phyloP scores from a whole-genome alignment of 495 filamentous ascomycete species.

The Trichoderma erinaceum region DNA sequence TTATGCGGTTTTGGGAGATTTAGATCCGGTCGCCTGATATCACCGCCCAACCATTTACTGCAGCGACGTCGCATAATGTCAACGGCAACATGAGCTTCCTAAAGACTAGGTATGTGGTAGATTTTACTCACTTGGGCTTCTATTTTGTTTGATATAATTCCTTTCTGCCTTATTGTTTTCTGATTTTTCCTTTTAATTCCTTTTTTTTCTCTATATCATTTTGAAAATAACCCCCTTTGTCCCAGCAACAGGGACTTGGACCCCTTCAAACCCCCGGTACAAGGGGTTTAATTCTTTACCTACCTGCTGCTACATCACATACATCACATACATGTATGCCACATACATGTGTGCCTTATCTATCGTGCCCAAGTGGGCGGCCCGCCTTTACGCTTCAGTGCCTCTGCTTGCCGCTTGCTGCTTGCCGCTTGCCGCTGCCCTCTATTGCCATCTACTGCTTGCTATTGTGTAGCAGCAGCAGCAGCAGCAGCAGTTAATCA shows the following conservation, averaged over 20 bases:
- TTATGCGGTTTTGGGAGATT: background rate
- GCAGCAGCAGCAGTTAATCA: background rate
- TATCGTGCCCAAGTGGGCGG: slow-evolving; percentile 8
- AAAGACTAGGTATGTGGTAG: slow-evolving; percentile 13
- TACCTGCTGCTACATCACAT: background rate
- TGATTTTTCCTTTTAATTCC: background rate
- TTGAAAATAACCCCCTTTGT: background rate
- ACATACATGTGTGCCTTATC: background rate
- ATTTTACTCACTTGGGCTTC: too few species aligned
- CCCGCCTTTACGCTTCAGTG: background rate
- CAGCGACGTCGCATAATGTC: slow-evolving; percentile 4
- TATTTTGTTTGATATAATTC: too few species aligned
- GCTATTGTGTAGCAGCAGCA: background rate
- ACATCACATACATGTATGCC: background rate
- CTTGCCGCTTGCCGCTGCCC: background rate
- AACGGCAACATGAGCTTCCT: slow-evolving; percentile 18
- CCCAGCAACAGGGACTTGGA: background rate
- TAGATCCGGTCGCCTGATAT: background rate
- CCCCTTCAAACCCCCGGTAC: background rate
- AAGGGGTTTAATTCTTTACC: background rate
- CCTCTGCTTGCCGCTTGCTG: background rate
- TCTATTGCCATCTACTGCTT: background rate
- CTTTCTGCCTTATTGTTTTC: too few species aligned
- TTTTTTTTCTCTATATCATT: background rate
- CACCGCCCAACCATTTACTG: slow-evolving; percentile 1